Conservation (phyloP, 2,329 filamentous ascomycete genomes). For the Claviceps arundinis region DNA sequence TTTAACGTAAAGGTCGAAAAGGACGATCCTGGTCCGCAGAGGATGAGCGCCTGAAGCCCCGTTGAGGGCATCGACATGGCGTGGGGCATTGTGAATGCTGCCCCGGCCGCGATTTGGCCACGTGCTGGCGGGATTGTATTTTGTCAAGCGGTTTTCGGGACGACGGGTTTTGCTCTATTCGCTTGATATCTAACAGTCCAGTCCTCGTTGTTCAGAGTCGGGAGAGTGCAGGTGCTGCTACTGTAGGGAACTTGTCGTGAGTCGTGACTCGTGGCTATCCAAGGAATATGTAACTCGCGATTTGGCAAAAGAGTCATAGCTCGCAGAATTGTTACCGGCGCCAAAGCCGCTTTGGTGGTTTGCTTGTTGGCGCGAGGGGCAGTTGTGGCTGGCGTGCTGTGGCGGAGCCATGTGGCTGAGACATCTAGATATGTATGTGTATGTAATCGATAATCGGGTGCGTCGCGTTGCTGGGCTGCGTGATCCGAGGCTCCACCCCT, state of each 20-base stretch:
- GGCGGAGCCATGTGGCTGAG: not conserved
- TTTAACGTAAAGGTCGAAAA: conserved; percentile 74
- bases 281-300: not conserved
- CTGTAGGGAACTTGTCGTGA: not conserved
- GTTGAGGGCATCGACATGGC: conserved; percentile 58
- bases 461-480: conserved; percentile 7
- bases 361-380: not conserved
- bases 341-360: not conserved
- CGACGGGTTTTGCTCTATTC: not conserved
- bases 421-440: too few relatives aligned
- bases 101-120: not conserved
- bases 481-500: conserved; percentile 3
- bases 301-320: conserved; percentile 6
- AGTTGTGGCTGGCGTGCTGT: not conserved
- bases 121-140: not conserved
- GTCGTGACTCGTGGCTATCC: not conserved
- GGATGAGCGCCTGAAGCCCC: conserved; percentile 69
- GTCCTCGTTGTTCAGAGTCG: not conserved
- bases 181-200: not conserved
- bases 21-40: conserved; percentile 71
- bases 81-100: conserved; percentile 49
- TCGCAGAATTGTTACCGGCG: not conserved
- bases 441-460: not conserved
- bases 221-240: not conserved
- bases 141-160: not conserved